Base-by-base conservation (phyloP, 441 rosid species). In the Viola pubescens region DNA sequence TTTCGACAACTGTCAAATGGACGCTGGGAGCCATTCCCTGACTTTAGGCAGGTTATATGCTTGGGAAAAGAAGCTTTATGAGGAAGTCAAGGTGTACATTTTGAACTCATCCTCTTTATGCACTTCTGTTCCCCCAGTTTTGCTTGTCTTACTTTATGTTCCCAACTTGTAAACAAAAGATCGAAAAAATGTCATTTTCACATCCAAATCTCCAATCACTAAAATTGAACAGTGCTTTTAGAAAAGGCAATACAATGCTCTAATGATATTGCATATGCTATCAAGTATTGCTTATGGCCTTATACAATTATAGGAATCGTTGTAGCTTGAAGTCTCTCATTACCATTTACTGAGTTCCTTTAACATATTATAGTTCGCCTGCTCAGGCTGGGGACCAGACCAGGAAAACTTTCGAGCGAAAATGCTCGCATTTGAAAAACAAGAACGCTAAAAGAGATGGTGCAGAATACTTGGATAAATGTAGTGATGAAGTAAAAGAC, bases 31-130 rank as follows among this genome's bases (percentile, higher is more conserved):
- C 60, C 90, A 78, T 54, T 72, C 84, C 0, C 48, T 74, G 47
- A 78, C 90, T 42, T 59, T 84, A 6, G 83, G 70, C 49, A 73
- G 77, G 72, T 60, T 84, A 45, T 82, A 78, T 60, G 82, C 79
- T 46, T 84, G 85, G 90, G 90, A 84, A 67, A 84, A 74, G 75
- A 84, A 82, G 73, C 84, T 84, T 60, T 79, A 63, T 19, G 71
- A 73, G 65, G 85, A 84, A 59, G 87, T 84, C 52, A 80, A 78
- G 84, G 90, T 84, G 34, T 75, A 52, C 51, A 60, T 54, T 14
- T 39, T 48, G 14, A 43, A 52, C 56, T 41, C 43, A 9, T 48
- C 42, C 7, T 59, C 37, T 3, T 42, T 26, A 39, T 45, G 48
- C 45, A 53, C 13, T 52, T 37, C 48, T 6, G 40, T 8, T 59